Conservation (phyloP, 225 moss, liverwort and hornwort genomes). For the Marchantia polymorpha region DNA sequence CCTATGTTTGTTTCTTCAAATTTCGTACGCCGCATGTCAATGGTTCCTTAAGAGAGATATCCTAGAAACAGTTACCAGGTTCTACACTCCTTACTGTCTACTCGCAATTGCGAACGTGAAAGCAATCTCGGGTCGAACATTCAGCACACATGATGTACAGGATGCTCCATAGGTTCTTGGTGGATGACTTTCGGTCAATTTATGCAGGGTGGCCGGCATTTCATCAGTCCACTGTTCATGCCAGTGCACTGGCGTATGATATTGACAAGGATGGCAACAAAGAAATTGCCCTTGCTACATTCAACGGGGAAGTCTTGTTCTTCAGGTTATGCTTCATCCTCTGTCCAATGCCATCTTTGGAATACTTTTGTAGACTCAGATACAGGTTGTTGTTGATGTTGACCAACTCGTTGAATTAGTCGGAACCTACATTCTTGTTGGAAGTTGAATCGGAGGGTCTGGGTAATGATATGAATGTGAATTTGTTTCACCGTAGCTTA, state of each 20-base stretch:
- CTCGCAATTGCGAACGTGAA: no score
- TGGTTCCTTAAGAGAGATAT: no score
- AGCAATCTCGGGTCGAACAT: no score
- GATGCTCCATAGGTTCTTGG: not conserved
- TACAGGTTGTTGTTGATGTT: not conserved
- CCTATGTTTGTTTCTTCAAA: no score
- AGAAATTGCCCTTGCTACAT: slow-evolving; percentile 89
- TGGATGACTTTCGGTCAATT: not conserved
- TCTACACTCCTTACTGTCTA: no score
- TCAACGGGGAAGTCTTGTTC: slow-evolving; percentile 92
- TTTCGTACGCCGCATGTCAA: no score
- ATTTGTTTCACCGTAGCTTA: not conserved
- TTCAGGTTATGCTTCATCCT: slow-evolving; percentile 51
- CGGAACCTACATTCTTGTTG: not conserved
- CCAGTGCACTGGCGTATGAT: slow-evolving; percentile 88
- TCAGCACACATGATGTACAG: no score
- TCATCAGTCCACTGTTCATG: slow-evolving; percentile 92
- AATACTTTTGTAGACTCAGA: no score
- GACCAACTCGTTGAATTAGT: not conserved
- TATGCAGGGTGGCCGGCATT: slow-evolving; percentile 83
- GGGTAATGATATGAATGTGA: not conserved
- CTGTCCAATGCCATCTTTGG: not conserved
- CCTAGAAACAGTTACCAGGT: no score
- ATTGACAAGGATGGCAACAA: slow-evolving; percentile 92
- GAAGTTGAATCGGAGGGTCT: not conserved